Evolutionary conservation across 164 flowering plant genomes (phyloP).

Genomic region (Chimonanthus salicifolius): DNA sequence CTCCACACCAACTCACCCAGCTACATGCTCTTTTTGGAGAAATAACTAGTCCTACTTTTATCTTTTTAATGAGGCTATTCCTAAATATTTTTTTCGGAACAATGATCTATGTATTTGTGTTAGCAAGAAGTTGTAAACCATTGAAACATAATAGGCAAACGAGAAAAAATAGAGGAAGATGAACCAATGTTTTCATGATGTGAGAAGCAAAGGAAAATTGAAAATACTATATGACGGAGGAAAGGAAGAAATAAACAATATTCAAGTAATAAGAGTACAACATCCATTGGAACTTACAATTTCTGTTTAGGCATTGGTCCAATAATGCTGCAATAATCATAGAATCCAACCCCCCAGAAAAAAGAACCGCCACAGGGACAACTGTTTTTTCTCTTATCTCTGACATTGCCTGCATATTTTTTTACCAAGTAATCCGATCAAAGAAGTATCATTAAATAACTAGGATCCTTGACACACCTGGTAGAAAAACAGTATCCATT

Average conservation of each 20-base stretch:
- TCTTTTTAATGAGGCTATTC: no score
- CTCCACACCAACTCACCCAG: no score
- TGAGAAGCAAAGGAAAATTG: background rate
- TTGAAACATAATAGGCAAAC: background rate
- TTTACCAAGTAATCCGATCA: background rate
- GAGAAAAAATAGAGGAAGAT: background rate
- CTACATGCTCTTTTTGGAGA: no score
- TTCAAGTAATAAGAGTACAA: slow-evolving; percentile 7
- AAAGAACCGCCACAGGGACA: slow-evolving; percentile 86
- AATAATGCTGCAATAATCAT: slow-evolving; percentile 92
- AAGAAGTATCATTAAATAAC: background rate
- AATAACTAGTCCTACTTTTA: no score
- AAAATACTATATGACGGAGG: background rate
- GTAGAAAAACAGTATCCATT: no score
- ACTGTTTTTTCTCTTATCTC: slow-evolving; percentile 10
- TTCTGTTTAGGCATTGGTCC: slow-evolving; percentile 59
- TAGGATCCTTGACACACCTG: background rate
- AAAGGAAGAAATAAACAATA: background rate
- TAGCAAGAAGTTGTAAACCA: no score
- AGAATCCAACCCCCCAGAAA: slow-evolving; percentile 97
- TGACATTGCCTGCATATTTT: slow-evolving; percentile 12
- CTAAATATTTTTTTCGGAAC: no score
- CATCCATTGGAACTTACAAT: slow-evolving; percentile 44
- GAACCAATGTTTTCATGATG: background rate
- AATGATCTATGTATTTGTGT: no score